These are phyloP conservation scores for Eucalyptus guilfoylei DNA, from an alignment of 345 rosid genomes.

Conservation along the genomic window DNA sequence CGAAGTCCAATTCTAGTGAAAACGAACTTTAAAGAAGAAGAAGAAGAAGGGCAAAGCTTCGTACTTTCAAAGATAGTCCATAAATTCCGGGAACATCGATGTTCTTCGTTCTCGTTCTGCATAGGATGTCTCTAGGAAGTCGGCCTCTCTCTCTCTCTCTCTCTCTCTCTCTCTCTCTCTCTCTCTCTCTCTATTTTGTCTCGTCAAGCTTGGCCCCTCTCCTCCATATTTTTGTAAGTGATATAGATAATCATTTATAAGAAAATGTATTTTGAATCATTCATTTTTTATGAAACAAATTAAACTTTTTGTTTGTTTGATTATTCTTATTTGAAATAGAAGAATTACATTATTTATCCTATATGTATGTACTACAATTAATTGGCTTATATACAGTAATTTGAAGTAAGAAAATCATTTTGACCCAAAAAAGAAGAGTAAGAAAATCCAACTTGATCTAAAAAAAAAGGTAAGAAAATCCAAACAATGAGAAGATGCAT, in stretches of 20 bases:
- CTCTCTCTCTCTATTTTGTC: no score
- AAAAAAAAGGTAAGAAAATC: neutral
- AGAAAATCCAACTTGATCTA: no score
- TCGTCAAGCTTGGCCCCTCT: no score
- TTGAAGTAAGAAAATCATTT: neutral
- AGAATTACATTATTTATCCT: neutral
- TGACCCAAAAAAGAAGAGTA: no score
- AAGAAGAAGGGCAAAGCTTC: neutral
- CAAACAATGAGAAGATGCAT: neutral
- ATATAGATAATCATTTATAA: no score
- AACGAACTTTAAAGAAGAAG: neutral
- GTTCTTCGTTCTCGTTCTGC: neutral
- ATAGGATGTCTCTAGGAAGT: neutral
- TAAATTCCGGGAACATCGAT: neutral
- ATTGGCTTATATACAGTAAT: neutral
- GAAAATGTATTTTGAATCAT: neutral
- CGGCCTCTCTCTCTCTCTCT: no score
- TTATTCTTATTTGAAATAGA: neutral
- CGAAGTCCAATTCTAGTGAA: no score
- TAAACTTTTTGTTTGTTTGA: neutral
- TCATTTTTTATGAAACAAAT: accelerated
- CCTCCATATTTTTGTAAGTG: neutral
- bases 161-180: no score
- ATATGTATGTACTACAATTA: neutral
- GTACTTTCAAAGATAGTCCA: neutral